A percentile compares a stretch with the other conserved stretches of the same genome.
phyloP scores from a whole-genome alignment of 176 grass and related monocot species.

The Microstegium vimineum region DNA sequence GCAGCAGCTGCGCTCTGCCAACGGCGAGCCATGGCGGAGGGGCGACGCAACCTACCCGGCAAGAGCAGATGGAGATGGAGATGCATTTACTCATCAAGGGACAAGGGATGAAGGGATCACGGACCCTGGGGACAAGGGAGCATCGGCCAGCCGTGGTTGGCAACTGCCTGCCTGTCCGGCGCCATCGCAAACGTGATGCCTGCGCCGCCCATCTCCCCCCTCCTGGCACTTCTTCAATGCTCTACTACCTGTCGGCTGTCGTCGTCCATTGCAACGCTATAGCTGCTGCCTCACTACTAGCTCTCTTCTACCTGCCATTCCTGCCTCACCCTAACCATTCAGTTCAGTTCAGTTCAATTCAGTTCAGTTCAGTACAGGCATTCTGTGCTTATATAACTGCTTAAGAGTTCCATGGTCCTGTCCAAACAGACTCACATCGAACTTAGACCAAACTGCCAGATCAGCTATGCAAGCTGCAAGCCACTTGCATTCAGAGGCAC shows the following conservation, averaged over 20 bases:
- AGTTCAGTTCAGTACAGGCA: too few relatives aligned
- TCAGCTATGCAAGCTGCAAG: not conserved
- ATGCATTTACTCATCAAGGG: not conserved
- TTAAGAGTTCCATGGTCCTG: not conserved
- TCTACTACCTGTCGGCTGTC: too few relatives aligned
- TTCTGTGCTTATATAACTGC: too few relatives aligned
- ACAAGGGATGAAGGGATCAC: not conserved
- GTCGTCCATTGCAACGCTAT: not conserved
- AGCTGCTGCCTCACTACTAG: not conserved
- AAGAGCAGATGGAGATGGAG: not conserved
- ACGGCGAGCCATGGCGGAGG: not conserved
- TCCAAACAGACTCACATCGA: not conserved
- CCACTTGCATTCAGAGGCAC: not conserved
- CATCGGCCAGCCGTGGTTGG: not conserved
- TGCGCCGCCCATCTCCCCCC: not conserved
- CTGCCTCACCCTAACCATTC: too few relatives aligned
- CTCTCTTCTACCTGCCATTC: not conserved
- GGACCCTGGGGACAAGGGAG: not conserved
- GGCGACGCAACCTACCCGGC: not conserved
- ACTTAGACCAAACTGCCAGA: not conserved
- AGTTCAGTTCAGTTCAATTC: too few relatives aligned
- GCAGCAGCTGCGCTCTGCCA: not conserved
- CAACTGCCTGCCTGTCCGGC: not conserved
- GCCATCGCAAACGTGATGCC: not conserved
- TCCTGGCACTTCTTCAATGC: not conserved